These are phyloP conservation scores for Mortierella sp. DNA, from an alignment of 371 early-diverging fungal species.

Conservation along the genomic window DNA sequence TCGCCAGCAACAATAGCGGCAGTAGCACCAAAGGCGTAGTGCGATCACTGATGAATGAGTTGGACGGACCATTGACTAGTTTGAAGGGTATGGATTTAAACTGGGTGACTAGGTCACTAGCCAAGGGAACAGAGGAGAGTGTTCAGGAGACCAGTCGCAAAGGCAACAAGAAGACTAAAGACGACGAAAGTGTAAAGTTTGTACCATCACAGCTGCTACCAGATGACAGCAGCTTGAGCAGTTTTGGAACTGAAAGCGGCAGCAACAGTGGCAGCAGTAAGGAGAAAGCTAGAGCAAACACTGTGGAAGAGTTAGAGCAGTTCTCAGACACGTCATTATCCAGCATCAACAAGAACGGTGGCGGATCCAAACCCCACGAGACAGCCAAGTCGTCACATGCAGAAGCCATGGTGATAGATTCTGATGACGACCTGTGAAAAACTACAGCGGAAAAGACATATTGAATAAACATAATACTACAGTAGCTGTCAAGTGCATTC, in stretches of 20 bases:
- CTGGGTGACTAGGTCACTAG: conserved; percentile 23
- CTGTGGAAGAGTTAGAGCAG: conserved; percentile 6
- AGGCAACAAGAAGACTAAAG: background rate
- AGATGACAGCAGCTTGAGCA: background rate
- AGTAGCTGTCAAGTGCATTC: no score
- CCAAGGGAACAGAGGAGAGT: background rate
- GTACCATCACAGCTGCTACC: conserved; percentile 1
- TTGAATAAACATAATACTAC: background rate
- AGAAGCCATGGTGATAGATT: conserved; percentile 34
- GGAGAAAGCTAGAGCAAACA: background rate
- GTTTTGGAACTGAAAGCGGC: background rate
- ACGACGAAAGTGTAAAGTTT: background rate
- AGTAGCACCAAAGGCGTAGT: conserved; percentile 15
- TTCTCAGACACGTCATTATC: conserved; percentile 3
- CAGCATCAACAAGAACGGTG: background rate
- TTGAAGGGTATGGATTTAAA: conserved; percentile 40
- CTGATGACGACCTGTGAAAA: conserved; percentile 23
- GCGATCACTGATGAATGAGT: conserved; percentile 14
- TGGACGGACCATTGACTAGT: conserved; percentile 28
- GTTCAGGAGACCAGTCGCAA: conserved; percentile 6
- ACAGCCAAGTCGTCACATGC: background rate
- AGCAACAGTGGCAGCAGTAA: background rate
- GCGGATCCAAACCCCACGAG: background rate
- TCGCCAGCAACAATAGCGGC: background rate
- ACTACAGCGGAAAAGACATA: background rate